A percentile compares a stretch with the other conserved stretches of the same genome.
Conservation (phyloP, 1,284 basidiomycete genomes). For the Kalmanozyma brasiliensis region DNA sequence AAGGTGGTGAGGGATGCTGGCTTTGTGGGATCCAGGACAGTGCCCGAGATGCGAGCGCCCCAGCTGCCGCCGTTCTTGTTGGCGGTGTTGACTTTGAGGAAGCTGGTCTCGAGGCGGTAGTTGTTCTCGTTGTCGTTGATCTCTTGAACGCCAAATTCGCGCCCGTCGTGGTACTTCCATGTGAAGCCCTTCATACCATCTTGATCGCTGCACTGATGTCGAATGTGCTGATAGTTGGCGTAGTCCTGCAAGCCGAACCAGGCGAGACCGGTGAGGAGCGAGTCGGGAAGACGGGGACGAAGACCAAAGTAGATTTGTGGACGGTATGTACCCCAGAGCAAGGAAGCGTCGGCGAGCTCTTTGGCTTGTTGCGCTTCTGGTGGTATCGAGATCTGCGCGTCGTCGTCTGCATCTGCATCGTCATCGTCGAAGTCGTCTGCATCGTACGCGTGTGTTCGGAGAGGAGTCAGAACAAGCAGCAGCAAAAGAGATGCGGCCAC, state of each 20-base stretch:
- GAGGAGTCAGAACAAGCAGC: conserved; percentile 12
- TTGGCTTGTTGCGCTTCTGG: conserved; percentile 29
- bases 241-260: conserved; percentile 72
- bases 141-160: conserved; percentile 84
- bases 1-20: conserved; percentile 78
- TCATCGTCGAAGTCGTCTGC: conserved; percentile 24
- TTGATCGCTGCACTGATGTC: conserved; percentile 89
- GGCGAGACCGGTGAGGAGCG: conserved; percentile 87
- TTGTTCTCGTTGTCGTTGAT: conserved; percentile 85
- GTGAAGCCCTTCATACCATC: conserved; percentile 83
- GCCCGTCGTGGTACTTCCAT: conserved; percentile 86
- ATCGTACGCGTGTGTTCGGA: conserved; percentile 10
- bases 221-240: conserved; percentile 70
- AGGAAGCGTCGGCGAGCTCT: conserved; percentile 67
- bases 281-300: conserved; percentile 82
- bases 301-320: conserved; percentile 94
- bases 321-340: conserved; percentile 90
- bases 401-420: neutral
- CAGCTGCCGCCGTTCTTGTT: conserved; percentile 74
- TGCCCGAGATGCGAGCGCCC: conserved; percentile 86
- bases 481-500: conserved; percentile 13
- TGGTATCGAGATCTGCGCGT: neutral
- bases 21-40: conserved; percentile 74
- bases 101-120: conserved; percentile 83
- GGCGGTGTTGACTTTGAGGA: conserved; percentile 76